phyloP scores from a whole-genome alignment of 768 basidiomycete genomes.

The Leucocoprinus birnbaumii region DNA sequence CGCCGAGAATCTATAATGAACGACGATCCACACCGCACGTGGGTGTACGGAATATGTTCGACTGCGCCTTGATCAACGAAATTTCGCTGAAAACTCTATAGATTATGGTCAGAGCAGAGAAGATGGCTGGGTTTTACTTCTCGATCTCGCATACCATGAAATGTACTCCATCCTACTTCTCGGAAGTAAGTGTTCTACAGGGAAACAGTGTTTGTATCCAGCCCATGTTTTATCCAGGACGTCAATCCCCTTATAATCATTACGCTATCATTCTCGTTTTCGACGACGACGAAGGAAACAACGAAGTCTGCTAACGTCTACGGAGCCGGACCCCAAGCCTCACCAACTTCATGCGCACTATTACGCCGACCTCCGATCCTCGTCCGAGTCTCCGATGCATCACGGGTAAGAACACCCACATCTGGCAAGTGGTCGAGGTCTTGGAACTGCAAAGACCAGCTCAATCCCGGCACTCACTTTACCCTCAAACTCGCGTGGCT shows the following conservation, averaged over 20 bases:
- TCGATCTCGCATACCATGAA: conserved; percentile 5
- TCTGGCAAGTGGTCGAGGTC: conserved; percentile 14
- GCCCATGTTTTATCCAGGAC: no score
- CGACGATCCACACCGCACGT: no score
- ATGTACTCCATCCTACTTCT: not conserved
- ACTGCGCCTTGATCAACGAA: no score
- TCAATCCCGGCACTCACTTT: not conserved
- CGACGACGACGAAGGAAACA: not conserved
- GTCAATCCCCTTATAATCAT: not conserved
- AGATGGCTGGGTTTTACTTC: conserved; percentile 9
- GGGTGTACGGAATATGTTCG: no score
- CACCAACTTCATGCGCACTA: not conserved
- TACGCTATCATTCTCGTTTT: not conserved
- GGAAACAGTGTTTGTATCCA: no score
- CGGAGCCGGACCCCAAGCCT: not conserved
- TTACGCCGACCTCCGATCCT: not conserved
- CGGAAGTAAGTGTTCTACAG: no score
- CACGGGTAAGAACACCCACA: conserved; percentile 13
- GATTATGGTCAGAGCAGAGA: conserved; percentile 1
- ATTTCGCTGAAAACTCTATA: no score
- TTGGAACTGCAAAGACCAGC: not conserved
- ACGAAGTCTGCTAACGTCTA: not conserved
- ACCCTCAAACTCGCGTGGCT: conserved; percentile 20
- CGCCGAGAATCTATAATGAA: no score
- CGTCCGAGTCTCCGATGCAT: conserved; percentile 6